These are phyloP conservation scores for Fusarium tuaranense DNA, from an alignment of 2,329 filamentous ascomycete genomes.

Conservation along the genomic window DNA sequence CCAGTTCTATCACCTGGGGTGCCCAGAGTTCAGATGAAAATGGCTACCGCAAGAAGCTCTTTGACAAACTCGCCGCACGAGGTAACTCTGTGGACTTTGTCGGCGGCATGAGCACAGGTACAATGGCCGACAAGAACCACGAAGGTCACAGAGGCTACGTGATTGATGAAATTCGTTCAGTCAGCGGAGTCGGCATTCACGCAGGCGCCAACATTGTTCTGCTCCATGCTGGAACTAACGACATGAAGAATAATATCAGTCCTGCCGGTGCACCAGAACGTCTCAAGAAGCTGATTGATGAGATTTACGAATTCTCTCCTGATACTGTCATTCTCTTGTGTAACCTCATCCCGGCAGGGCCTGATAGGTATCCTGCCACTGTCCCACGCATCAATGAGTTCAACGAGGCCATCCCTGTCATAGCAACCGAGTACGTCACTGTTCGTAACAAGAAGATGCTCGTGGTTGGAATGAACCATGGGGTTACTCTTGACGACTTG, in stretches of 20 bases:
- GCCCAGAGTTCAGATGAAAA: slow-evolving; percentile 4
- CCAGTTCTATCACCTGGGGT: slow-evolving; percentile 7
- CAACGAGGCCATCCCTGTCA: not conserved
- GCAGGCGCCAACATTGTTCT: not conserved
- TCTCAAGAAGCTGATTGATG: slow-evolving; percentile 7
- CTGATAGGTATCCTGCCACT: not conserved
- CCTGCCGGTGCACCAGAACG: not conserved
- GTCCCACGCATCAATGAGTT: not conserved
- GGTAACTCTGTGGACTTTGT: slow-evolving; percentile 10
- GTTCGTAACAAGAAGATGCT: not conserved
- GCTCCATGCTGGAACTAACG: not conserved
- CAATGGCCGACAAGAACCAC: not conserved
- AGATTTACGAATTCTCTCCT: not conserved
- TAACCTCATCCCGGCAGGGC: not conserved
- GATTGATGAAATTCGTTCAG: not conserved
- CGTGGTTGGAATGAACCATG: not conserved
- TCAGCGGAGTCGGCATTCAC: not conserved
- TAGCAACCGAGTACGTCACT: not conserved
- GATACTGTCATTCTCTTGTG: not conserved
- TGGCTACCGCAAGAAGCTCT: slow-evolving; percentile 7
- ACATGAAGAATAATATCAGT: not conserved
- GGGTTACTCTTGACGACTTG: not conserved
- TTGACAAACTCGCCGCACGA: not conserved
- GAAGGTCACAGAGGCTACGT: not conserved
- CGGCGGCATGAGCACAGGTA: not conserved